Evolutionary conservation across 352 stramenopile species (phyloP), one percentile per base, ranked within the genome.

Genomic region (Globisporangium parvum): DNA sequence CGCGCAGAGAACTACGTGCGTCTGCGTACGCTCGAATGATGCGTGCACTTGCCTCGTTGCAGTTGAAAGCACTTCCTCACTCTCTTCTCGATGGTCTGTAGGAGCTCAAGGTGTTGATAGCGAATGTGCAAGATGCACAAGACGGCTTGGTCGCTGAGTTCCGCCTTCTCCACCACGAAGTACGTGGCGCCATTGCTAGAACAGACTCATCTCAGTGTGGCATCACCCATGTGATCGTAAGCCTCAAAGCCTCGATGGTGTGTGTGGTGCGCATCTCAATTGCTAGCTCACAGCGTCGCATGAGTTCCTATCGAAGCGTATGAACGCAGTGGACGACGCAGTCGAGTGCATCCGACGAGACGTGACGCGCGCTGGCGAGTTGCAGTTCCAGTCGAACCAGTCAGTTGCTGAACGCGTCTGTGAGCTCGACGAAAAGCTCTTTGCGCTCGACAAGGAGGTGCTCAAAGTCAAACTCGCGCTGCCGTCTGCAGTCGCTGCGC

Each of bases 381-480:
- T 75, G 15, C 67, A 84, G 10, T 55, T 67, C 5, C 41, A 57
- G 14, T 41, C 53, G 10, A 66, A 65, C 4, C 65, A 73, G 28
- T 62, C 49, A 6, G 46, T 75, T 8, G 23, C 59, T 9, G 47
- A 47, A 2, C 69, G 73, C 20, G 42, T 80, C 3, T 51, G 64
- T 1, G 71, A 75, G 2, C 51, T 90, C 21, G 75, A 87, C 44
- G 76, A 86, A 33, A 83, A 80, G 35, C 42, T 87, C 1, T 87
- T 90, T 53, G 39, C 42, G 1, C 42, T 87, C 31, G 77, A 90
- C 54, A 90, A 87, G 55, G 77, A 87, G 44, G 39, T 87, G 18
- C 77, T 90, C 28, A 83, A 77, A 55, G 21, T 87, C 39, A 86
- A 86, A 51, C 66, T 90, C 37, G 64, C 62, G 21, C 51, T 87